phyloP scores from a whole-genome alignment of 2,329 filamentous ascomycete species.

The Colletotrichum sp. region DNA sequence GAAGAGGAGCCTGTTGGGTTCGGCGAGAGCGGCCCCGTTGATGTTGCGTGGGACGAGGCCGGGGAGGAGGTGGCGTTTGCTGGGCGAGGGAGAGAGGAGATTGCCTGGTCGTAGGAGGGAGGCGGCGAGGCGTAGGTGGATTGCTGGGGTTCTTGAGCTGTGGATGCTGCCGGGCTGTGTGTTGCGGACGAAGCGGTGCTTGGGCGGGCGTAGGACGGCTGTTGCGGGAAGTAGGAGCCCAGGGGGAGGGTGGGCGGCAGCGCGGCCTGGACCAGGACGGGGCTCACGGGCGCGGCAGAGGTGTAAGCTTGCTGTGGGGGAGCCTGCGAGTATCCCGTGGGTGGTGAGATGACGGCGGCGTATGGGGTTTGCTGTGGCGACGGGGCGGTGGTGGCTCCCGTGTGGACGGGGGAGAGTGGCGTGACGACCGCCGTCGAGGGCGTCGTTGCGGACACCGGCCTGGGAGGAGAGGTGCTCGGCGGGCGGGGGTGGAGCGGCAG shows the following conservation, averaged over 20 bases:
- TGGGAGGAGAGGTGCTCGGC: neutral
- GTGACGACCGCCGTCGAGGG: neutral
- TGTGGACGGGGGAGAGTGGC: neutral
- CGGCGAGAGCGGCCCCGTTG: neutral
- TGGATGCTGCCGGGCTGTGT: neutral
- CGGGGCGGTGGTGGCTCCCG: neutral
- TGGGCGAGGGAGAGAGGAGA: neutral
- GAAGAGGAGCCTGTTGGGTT: neutral
- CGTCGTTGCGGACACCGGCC: neutral
- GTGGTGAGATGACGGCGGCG: neutral
- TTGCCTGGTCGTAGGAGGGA: slow-evolving; percentile 5
- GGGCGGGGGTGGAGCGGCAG: neutral
- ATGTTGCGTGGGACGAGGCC: neutral
- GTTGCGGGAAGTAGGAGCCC: slow-evolving; percentile 14
- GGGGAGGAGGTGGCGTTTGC: neutral
- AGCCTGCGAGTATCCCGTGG: neutral
- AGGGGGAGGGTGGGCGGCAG: slow-evolving; percentile 4
- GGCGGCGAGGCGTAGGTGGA: slow-evolving; percentile 4
- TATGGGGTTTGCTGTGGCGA: neutral
- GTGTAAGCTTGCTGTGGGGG: neutral
- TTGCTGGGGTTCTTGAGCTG: neutral
- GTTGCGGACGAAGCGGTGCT: neutral
- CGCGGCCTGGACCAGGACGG: neutral
- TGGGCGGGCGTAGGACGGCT: slow-evolving; percentile 5
- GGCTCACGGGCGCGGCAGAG: neutral